Conservation (phyloP, 768 basidiomycete genomes). For the Lactarius vividus region DNA sequence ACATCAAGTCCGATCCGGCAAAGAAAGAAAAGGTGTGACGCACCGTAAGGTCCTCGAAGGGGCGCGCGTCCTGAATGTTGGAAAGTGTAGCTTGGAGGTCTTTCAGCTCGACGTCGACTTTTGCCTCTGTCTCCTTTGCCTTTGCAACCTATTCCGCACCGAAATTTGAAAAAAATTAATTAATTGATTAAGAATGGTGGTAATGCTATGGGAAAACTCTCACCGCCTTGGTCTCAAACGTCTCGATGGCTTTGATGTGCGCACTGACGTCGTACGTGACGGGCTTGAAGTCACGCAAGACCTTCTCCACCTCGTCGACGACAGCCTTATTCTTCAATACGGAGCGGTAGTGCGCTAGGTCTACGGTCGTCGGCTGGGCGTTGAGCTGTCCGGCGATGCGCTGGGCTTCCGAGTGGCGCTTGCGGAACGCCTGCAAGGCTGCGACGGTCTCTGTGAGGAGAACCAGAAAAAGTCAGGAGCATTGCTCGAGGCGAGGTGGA, state of each 20-base stretch:
- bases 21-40: slow-evolving; percentile 32
- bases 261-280: slow-evolving; percentile 88
- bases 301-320: slow-evolving; percentile 90
- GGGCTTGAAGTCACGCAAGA: slow-evolving; percentile 86
- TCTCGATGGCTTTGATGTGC: slow-evolving; percentile 92
- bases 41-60: slow-evolving; percentile 95
- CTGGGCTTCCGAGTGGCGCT: slow-evolving; percentile 88
- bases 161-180: not conserved
- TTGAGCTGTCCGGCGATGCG: slow-evolving; percentile 61
- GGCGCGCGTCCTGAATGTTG: slow-evolving; percentile 96
- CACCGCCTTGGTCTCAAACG: slow-evolving; percentile 95
- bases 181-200: not conserved
- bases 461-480: not conserved
- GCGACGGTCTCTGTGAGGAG: slow-evolving; percentile 73
- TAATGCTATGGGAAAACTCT: slow-evolving; percentile 17
- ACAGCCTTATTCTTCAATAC: slow-evolving; percentile 90
- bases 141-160: slow-evolving; percentile 63
- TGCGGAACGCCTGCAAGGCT: slow-evolving; percentile 92
- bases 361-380: slow-evolving; percentile 76
- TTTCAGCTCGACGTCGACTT: slow-evolving; percentile 88
- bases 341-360: slow-evolving; percentile 88
- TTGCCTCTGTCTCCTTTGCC: slow-evolving; percentile 83
- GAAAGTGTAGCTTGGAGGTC: slow-evolving; percentile 90
- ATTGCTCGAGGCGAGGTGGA: not conserved
- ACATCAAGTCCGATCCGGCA: not conserved